A percentile compares a stretch with the other conserved stretches of the same genome.
These are phyloP conservation scores for Setaria italica DNA, from an alignment of 202 grass and related monocot species.

Conservation along the genomic window DNA sequence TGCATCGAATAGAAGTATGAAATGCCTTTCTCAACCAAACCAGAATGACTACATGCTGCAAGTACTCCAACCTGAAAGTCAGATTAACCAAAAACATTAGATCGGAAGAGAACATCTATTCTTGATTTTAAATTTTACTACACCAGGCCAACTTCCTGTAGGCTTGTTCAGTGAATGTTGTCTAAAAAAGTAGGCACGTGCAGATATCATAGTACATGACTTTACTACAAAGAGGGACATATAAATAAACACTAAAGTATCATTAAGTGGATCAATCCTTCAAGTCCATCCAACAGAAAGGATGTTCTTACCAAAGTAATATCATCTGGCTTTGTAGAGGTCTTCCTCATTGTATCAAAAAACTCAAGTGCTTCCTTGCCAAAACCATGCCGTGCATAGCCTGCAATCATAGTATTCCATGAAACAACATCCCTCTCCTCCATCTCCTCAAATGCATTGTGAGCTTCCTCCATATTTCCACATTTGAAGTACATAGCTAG, in stretches of 20 bases:
- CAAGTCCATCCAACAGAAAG: neutral
- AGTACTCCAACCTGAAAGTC: conserved; percentile 77
- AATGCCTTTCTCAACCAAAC: conserved; percentile 86
- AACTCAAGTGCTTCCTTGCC: conserved; percentile 70
- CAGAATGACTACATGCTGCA: conserved; percentile 89
- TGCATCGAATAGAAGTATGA: conserved; percentile 85
- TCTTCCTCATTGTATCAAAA: conserved; percentile 72
- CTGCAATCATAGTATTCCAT: conserved; percentile 93
- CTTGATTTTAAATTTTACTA: conserved; percentile 1
- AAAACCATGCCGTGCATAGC: conserved; percentile 85
- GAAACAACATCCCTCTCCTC: conserved; percentile 76
- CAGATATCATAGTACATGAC: conserved; percentile 18
- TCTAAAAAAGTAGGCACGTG: conserved; percentile 19
- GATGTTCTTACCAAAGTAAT: conserved; percentile 74
- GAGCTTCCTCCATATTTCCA: conserved; percentile 73
- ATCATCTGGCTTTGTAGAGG: conserved; percentile 69
- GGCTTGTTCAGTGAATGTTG: conserved; percentile 4
- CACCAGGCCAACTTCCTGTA: neutral
- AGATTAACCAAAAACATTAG: conserved; percentile 40
- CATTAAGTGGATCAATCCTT: neutral
- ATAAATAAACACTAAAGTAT: neutral
- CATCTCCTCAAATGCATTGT: conserved; percentile 82
- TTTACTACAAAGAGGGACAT: neutral
- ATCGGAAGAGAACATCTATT: conserved; percentile 5
- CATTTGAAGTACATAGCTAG: conserved; percentile 98